These are phyloP conservation scores for Notholithocarpus densiflorus DNA, from an alignment of 306 rosid genomes.

Conservation along the genomic window DNA sequence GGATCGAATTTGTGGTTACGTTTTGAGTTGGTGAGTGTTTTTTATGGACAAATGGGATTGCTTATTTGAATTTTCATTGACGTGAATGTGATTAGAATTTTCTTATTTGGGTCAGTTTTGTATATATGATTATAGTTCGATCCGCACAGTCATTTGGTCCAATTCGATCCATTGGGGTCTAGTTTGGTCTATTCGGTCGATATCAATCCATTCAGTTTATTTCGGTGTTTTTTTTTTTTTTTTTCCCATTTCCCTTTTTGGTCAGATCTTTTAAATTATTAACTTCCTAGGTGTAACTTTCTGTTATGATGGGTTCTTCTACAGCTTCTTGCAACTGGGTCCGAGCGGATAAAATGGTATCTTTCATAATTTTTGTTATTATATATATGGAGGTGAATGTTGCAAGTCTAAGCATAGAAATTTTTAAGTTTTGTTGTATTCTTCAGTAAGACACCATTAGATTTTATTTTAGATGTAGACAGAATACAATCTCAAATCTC, in stretches of 20 bases:
- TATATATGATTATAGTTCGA: constrained; percentile 32
- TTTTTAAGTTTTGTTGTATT: too few relatives aligned
- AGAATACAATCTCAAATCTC: too few relatives aligned
- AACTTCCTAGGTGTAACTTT: constrained; percentile 23
- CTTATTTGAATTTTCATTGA: constrained; percentile 31
- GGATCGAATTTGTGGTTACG: constrained; percentile 63
- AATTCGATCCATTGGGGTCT: too few relatives aligned
- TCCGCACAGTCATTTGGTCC: too few relatives aligned
- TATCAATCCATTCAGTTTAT: too few relatives aligned
- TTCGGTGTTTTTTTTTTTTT: neutral
- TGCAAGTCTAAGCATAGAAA: too few relatives aligned
- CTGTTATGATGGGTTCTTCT: constrained; percentile 10
- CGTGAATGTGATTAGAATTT: too few relatives aligned
- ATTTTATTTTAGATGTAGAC: too few relatives aligned
- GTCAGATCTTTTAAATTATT: constrained; percentile 8
- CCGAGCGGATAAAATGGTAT: constrained; percentile 73
- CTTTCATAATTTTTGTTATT: constrained; percentile 1
- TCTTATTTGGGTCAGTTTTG: neutral
- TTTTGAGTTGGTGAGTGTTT: constrained; percentile 44
- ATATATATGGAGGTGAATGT: neutral
- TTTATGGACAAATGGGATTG: constrained; percentile 45
- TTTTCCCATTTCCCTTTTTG: neutral
- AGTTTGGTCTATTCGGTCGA: too few relatives aligned
- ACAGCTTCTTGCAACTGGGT: constrained; percentile 91
- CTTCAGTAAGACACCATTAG: too few relatives aligned